Evolutionary conservation across 345 rosid species (phyloP).

Genomic region (Camelina neglecta): DNA sequence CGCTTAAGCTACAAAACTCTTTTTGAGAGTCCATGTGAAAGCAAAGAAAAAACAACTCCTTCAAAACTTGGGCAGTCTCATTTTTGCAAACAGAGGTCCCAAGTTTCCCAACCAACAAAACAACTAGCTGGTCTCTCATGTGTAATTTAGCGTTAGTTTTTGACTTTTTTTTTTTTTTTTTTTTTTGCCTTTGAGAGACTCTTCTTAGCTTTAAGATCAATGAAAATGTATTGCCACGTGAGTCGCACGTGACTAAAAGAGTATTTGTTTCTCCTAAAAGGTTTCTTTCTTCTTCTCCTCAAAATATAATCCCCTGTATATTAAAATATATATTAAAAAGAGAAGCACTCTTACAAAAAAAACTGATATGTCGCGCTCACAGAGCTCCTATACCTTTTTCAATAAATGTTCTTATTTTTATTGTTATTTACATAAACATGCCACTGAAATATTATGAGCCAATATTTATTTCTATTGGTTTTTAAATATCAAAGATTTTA

Average conservation of each 20-base stretch:
- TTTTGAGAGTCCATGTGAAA: constrained; percentile 27
- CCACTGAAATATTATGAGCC: no score
- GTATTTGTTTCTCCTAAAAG: background rate
- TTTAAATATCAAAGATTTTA: no score
- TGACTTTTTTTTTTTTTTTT: background rate
- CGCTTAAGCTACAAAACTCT: constrained; percentile 46
- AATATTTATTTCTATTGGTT: no score
- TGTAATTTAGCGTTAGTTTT: constrained; percentile 6
- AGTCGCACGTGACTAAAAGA: constrained; percentile 5
- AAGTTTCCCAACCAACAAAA: constrained; percentile 12
- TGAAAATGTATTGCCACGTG: background rate
- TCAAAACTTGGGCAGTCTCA: constrained; percentile 8
- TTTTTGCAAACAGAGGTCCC: constrained; percentile 33
- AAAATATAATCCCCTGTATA: no score
- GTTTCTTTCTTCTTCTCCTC: background rate
- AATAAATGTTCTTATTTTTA: no score
- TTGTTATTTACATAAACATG: no score
- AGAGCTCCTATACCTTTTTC: no score
- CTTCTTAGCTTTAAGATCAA: background rate
- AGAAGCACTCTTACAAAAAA: no score
- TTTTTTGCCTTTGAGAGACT: background rate
- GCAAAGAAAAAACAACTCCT: constrained; percentile 3
- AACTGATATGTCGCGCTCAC: no score
- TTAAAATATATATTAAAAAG: no score
- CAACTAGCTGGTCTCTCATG: constrained; percentile 26